Evolutionary conservation across 805 yeast genomes (phyloP).

Genomic region (Suhomyces emberorum): DNA sequence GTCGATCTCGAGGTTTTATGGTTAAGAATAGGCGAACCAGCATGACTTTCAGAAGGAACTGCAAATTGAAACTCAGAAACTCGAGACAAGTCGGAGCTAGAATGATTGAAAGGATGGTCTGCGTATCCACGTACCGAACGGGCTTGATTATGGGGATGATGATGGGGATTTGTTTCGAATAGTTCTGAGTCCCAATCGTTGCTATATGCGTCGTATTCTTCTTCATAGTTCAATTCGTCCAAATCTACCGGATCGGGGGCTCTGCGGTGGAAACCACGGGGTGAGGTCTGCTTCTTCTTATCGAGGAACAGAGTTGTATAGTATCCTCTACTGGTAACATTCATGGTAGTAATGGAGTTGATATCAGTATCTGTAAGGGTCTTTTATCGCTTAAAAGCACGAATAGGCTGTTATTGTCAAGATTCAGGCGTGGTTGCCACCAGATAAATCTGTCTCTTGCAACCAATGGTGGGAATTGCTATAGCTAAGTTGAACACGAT

Average conservation of each 20-base stretch:
- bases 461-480: no score
- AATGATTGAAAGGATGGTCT: background rate
- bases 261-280: slow-evolving; percentile 2
- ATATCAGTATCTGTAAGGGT: no score
- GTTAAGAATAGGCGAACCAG: background rate
- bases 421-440: no score
- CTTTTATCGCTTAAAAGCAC: no score
- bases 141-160: background rate
- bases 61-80: background rate
- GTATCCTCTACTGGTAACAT: slow-evolving; percentile 42
- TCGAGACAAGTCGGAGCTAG: background rate
- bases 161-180: background rate
- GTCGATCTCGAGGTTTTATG: slow-evolving; percentile 1
- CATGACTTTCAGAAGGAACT: background rate
- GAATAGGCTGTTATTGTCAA: no score
- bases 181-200: background rate
- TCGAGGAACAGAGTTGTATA: slow-evolving; percentile 36
- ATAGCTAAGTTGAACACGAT: no score
- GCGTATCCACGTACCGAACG: background rate
- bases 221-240: slow-evolving; percentile 1
- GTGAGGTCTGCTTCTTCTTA: slow-evolving; percentile 11
- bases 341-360: no score
- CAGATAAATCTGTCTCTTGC: no score
- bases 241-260: background rate
- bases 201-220: background rate